Conservation (phyloP, 1,284 basidiomycete species). For the Pseudozyma hubeiensis region DNA sequence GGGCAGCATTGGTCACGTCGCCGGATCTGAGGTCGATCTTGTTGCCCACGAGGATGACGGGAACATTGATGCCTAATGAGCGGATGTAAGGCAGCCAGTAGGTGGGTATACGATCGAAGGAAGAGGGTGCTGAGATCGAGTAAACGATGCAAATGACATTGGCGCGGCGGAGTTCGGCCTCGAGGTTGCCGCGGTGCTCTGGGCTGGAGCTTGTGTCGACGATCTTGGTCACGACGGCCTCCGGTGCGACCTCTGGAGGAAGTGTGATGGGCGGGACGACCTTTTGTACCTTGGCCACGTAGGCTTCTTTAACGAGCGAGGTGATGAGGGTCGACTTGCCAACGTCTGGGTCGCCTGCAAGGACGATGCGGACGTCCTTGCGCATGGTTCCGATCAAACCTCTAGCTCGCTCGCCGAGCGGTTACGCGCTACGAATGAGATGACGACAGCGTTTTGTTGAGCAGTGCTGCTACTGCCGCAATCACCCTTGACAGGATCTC, state of each 20-base stretch:
- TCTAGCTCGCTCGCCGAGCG: slow-evolving; percentile 27
- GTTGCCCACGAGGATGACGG: slow-evolving; percentile 96
- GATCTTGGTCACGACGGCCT: slow-evolving; percentile 66
- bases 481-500: neutral
- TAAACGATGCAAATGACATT: slow-evolving; percentile 97
- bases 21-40: slow-evolving; percentile 96
- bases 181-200: slow-evolving; percentile 85
- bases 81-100: slow-evolving; percentile 99
- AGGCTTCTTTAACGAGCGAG: slow-evolving; percentile 82
- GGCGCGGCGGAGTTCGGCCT: slow-evolving; percentile 93
- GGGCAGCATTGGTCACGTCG: slow-evolving; percentile 89
- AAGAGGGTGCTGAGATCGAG: slow-evolving; percentile 91
- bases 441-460: neutral
- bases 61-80: slow-evolving; percentile 88
- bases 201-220: slow-evolving; percentile 70
- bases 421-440: slow-evolving; percentile 6
- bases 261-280: slow-evolving; percentile 66
- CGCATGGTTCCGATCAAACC: slow-evolving; percentile 73
- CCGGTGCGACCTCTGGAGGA: slow-evolving; percentile 65
- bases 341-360: slow-evolving; percentile 87
- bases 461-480: neutral
- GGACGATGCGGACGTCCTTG: slow-evolving; percentile 88
- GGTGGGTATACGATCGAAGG: slow-evolving; percentile 96
- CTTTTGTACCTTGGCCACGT: slow-evolving; percentile 81
- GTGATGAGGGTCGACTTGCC: slow-evolving; percentile 65